Base-by-base conservation (phyloP, 2,329 filamentous ascomycete species). In the Pyricularia pennisetigena region DNA sequence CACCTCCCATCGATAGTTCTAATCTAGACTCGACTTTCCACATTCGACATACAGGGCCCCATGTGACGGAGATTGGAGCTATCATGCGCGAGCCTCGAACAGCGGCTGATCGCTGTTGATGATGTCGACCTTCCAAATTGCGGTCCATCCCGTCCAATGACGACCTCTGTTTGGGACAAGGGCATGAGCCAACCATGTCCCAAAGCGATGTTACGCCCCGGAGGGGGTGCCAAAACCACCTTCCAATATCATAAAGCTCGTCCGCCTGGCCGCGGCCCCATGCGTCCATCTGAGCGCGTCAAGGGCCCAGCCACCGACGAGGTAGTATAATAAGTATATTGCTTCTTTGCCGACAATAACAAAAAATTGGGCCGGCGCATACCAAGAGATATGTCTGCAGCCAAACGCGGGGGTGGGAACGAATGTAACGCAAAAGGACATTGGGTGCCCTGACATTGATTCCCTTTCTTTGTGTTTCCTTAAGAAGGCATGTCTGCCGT, bases 41-140 rank as follows among this genome's bases (percentile, higher is more conserved):
- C 10, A 23, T 28, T 28, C 59, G 26, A 24, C 2, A 62, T 20
- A 62, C 59, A 54, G 41, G 41, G 59, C 64, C 29, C 64, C 64
- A 54, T 66, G 65, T 66, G 65, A 66, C 30, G 35, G 65, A 66
- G 26, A 66, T 66, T 66, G 41, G 16, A 6, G 5, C 24, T 28
- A 28, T 62, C 59, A 62, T 62, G 59, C 59, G 26, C 28, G 28
- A 28, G 14, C 59, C 26, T 24, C 1, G 59, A 20, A 12, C 3
- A 24, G 59, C 23, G 59, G 59, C 59, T 62, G 59, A 62, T 62
- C 12, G 59, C 59, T 29, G 24, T 61, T 3, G 12, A 14, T 26
- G 23, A 26, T 62, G 59, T 62, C 26, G 24, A 62, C 59, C 24
- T 28, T 20, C 24, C 24, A 62, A 28, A 62, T 62, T 62, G 26